A percentile compares a stretch with the other conserved stretches of the same genome.
Conservation (phyloP, 2,329 filamentous ascomycete species). For the Pyricularia grisea region DNA sequence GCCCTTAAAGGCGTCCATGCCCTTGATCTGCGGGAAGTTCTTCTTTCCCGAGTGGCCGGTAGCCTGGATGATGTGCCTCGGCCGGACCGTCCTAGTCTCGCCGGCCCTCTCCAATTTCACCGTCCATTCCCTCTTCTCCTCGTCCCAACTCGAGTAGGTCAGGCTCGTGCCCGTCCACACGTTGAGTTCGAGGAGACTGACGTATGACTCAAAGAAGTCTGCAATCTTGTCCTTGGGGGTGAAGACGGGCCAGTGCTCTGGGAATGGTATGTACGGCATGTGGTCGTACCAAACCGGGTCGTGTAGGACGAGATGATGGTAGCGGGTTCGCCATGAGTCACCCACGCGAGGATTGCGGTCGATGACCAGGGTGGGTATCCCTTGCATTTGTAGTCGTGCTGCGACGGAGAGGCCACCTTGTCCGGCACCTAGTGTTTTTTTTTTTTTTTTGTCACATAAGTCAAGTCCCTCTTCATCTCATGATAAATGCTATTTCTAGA, state of each 20-base stretch:
- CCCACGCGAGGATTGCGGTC: slow-evolving; percentile 49
- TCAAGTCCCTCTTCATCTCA: background rate
- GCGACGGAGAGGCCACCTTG: slow-evolving; percentile 50
- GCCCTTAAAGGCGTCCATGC: slow-evolving; percentile 41
- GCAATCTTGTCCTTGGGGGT: slow-evolving; percentile 64
- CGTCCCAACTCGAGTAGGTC: slow-evolving; percentile 37
- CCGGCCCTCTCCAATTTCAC: slow-evolving; percentile 38
- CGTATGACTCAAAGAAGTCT: slow-evolving; percentile 60
- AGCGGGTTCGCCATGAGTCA: slow-evolving; percentile 55
- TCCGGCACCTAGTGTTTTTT: slow-evolving; percentile 36
- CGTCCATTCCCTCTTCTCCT: slow-evolving; percentile 41
- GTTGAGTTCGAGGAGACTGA: slow-evolving; percentile 55
- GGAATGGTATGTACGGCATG: slow-evolving; percentile 57
- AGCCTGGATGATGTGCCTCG: slow-evolving; percentile 55
- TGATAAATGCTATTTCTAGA: background rate
- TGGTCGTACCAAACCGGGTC: slow-evolving; percentile 55
- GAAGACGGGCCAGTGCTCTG: slow-evolving; percentile 57
- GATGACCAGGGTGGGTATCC: slow-evolving; percentile 45
- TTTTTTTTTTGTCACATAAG: background rate
- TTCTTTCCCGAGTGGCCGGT: slow-evolving; percentile 62
- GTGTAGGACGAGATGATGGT: slow-evolving; percentile 57
- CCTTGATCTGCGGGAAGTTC: slow-evolving; percentile 47
- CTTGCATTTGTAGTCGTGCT: slow-evolving; percentile 50
- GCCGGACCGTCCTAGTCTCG: slow-evolving; percentile 46
- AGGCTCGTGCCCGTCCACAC: slow-evolving; percentile 51